Evolutionary conservation across 116 monocot species (phyloP).

Genomic region (Trichopus zeylanicus): DNA sequence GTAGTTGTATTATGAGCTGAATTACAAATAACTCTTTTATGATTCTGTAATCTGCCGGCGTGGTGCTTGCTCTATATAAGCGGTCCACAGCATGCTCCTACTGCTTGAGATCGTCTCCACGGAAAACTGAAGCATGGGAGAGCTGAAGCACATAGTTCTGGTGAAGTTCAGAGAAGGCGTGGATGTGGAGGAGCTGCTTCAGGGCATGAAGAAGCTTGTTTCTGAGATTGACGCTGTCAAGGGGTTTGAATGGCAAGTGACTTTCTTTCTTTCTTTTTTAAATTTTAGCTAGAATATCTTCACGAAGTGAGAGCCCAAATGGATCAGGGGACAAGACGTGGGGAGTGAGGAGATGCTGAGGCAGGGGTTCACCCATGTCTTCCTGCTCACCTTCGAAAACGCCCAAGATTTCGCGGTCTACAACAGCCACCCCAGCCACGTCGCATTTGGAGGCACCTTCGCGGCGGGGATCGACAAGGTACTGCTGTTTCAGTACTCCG

Average conservation of each 20-base stretch:
- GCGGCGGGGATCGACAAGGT: slow-evolving; percentile 32
- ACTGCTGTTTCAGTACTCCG: slow-evolving; percentile 16
- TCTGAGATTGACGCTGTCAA: slow-evolving; percentile 39
- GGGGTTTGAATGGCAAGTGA: slow-evolving; percentile 48
- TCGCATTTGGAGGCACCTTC: slow-evolving; percentile 18
- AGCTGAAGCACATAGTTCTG: slow-evolving; percentile 44
- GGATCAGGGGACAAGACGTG: slow-evolving; percentile 30
- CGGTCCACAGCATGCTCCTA: no score
- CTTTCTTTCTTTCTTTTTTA: neutral
- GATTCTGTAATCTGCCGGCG: no score
- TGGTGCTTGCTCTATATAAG: no score
- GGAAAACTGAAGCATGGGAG: slow-evolving; percentile 40
- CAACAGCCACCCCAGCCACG: slow-evolving; percentile 27
- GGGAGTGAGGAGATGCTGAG: slow-evolving; percentile 27
- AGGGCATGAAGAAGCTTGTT: slow-evolving; percentile 49
- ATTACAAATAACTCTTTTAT: no score
- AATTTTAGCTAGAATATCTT: neutral
- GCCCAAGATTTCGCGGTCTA: slow-evolving; percentile 31
- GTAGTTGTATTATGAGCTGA: no score
- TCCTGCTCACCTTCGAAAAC: slow-evolving; percentile 24
- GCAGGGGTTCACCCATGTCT: slow-evolving; percentile 48
- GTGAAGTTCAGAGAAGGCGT: slow-evolving; percentile 62
- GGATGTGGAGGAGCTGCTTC: slow-evolving; percentile 33
- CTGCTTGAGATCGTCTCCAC: no score
- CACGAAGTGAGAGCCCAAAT: neutral